Conservation (phyloP, 805 yeast species). For the Danielia reshetovae region DNA sequence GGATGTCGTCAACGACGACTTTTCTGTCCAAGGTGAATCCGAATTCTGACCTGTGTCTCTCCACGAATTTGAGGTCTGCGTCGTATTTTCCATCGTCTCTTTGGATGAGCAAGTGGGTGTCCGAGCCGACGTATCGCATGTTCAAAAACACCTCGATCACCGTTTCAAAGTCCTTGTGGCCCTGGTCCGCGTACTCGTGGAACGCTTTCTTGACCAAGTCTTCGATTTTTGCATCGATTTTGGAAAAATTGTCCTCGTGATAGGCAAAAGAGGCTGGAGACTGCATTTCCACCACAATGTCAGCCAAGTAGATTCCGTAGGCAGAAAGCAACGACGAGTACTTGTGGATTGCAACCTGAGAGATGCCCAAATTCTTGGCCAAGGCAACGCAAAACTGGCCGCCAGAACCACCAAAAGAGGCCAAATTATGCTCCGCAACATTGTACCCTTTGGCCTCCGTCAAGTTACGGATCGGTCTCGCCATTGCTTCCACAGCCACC, state of each 20-base stretch:
- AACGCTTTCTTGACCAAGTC: conserved; percentile 6
- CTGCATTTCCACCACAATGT: conserved; percentile 18
- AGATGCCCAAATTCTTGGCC: conserved; percentile 15
- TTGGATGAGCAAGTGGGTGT: conserved; percentile 16
- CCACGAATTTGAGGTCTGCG: conserved; percentile 3
- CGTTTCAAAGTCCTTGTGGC: conserved; percentile 8
- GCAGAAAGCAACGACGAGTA: conserved; percentile 19
- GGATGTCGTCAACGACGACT: conserved; percentile 19
- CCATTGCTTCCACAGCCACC: conserved; percentile 19
- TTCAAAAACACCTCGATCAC: conserved; percentile 15
- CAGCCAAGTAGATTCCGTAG: conserved; percentile 19
- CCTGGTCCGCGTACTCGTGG: conserved; percentile 9
- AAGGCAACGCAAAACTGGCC: conserved; percentile 19
- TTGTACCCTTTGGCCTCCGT: conserved; percentile 18
- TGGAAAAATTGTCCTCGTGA: background rate
- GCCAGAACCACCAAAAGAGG: conserved; percentile 19
- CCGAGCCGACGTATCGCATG: conserved; percentile 16
- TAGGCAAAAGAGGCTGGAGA: conserved; percentile 11
- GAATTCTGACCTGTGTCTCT: conserved; percentile 15
- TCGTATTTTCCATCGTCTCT: conserved; percentile 13
- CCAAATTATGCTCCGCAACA: conserved; percentile 15
- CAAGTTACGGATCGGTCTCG: conserved; percentile 17
- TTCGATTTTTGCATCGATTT: conserved; percentile 5
- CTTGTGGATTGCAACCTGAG: conserved; percentile 14
- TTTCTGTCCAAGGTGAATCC: conserved; percentile 16